A percentile compares a stretch with the other conserved stretches of the same genome.
These are phyloP conservation scores for Ambrosia trifida DNA, from an alignment of 129 eudicot genomes.

Conservation along the genomic window DNA sequence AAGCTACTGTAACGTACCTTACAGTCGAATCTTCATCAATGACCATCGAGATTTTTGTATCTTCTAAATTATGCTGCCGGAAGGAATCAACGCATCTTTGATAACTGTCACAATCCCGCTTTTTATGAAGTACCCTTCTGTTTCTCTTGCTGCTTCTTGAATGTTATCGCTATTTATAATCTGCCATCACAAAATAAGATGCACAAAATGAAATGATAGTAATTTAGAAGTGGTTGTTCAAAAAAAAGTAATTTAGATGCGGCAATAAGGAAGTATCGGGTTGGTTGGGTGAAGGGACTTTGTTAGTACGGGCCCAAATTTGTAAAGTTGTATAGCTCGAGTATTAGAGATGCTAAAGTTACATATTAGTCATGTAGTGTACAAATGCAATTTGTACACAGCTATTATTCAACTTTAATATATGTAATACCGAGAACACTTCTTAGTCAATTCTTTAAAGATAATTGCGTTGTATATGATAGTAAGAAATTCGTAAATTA, in stretches of 20 bases:
- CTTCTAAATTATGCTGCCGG: conserved; percentile 71
- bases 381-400: too few species aligned
- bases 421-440: neutral
- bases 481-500: neutral
- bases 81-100: conserved; percentile 88
- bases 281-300: neutral
- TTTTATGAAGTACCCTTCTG: conserved; percentile 94
- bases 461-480: neutral
- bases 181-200: conserved; percentile 38
- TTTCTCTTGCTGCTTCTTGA: conserved; percentile 98
- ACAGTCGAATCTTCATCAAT: conserved; percentile 14
- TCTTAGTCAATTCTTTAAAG: neutral
- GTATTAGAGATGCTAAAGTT: too few species aligned
- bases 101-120: conserved; percentile 91
- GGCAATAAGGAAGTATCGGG: neutral
- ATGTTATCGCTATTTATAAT: conserved; percentile 70
- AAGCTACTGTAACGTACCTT: conserved; percentile 21
- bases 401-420: too few species aligned
- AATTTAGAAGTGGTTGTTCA: too few species aligned
- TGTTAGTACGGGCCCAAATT: neutral
- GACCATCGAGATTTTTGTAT: conserved; percentile 12
- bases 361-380: too few species aligned
- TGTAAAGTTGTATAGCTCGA: too few species aligned
- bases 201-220: neutral
- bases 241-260: too few species aligned